Base-by-base conservation (phyloP, 202 grass and related monocot species). In the Panicum virgatum region DNA sequence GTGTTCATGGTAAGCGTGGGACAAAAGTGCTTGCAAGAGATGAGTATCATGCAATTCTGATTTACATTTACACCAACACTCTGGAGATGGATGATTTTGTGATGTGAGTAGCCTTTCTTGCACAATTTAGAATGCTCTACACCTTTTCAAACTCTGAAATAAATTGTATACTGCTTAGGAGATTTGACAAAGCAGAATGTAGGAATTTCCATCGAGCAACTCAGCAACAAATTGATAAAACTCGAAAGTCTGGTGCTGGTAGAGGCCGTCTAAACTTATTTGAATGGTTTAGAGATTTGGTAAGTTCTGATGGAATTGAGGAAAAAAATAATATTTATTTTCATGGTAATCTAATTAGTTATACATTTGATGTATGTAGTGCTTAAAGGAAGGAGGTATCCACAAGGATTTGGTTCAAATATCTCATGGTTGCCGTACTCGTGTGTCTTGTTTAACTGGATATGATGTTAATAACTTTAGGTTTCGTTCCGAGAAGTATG, bases 391-490 rank as follows among this genome's bases (percentile, higher is more conserved):
- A 73, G 48, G 47, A 37, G 30, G 29, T 6, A 54, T 73, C 29
- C 18, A 54, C 15, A 53, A 73, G 15, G 46, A 36, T 37, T 37
- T 73, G 70, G 27, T 19, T 12, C 48, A 73, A 10, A 37, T 73
- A 53, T 73, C 69, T 34, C 29, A 73, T 73, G 70, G 70, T 16
- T 73, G 46, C 22, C 46, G 16, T 12, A 38, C 18, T 5, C 29
- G 30, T n/a, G 70, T 73, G 47, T 20, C 46, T 13, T 53, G 27
- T 30, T 54, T 50, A 32, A 71, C 46, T n/a, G 70, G 70, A 73
- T 73, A 73, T 38, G 70, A 73, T 54, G 70, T 73, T 3, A 53
- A 53, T 12, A 54, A 54, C 2, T 73, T 13, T 14, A 54, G 70
- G 18, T 73, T 73, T 46, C 30, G 3, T 51, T 73, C 27, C 12